Evolutionary conservation across 305 asterid genomes (phyloP), one percentile per base, ranked within the genome.

Genomic region (Fraxinus angustifolia): DNA sequence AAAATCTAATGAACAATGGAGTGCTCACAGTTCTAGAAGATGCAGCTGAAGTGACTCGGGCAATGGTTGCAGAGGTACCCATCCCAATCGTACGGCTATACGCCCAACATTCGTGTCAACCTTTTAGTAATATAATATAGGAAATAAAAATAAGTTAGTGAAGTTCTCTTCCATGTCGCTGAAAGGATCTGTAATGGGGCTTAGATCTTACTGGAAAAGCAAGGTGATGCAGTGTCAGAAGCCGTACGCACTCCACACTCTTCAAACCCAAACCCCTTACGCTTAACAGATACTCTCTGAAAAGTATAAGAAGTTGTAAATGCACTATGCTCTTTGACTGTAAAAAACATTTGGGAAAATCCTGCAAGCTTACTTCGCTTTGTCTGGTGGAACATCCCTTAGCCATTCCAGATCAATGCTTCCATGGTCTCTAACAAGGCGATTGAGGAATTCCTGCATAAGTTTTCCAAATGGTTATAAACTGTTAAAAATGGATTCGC

Each of bases 351-450:
- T 76, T 26, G 77, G 75, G 72, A 70, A 40, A 84, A 72, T 26
- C 73, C 58, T 80, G 67, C 74, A 76, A 68, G 78, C 92, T 81
- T 93, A 96, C 99, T 96, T 96, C 76, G 98, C 99, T 87, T 91
- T 89, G 90, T 96, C 98, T 23, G 99, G 99, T 80, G 97, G 97
- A 82, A 93, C 89, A 31, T 92, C 96, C 87, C 99, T 86, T 84
- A 96, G 94, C 99, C 99, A 96, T 89, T 96, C 99, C 62, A 96
- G 87, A 89, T 96, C 97, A 73, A 90, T 85, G 89, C 95, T 90
- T 87, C 94, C 98, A 84, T 96, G 98, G 56, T 94, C 98, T 87
- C 82, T 90, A 56, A 94, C 95, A 80, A 93, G 53, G 80, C 99
- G 97, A 85, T 94, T 87, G 62, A 96, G 93, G 87, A 96, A 94